These are phyloP conservation scores for Tricholoma matsutake DNA, from an alignment of 768 basidiomycete genomes.

Conservation along the genomic window DNA sequence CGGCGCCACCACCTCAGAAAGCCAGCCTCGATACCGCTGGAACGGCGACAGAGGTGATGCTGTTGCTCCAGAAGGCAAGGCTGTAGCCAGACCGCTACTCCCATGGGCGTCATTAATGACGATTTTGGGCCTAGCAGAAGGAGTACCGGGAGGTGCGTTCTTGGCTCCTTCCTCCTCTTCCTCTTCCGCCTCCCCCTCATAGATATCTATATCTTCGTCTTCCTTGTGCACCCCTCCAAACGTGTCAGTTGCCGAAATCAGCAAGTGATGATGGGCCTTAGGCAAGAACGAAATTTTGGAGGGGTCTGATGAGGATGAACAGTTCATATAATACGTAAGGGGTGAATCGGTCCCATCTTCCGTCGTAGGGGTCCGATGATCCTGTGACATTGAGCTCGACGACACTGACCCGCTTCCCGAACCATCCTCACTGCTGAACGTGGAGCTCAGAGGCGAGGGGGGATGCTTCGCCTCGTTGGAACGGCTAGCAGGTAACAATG, in stretches of 20 bases:
- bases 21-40: constrained; percentile 60
- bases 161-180: constrained; percentile 16
- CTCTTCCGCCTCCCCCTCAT: constrained; percentile 25
- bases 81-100: constrained; percentile 29
- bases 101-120: constrained; percentile 29
- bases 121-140: constrained; percentile 29
- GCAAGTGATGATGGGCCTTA: constrained; percentile 15
- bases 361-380: constrained; percentile 39
- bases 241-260: constrained; percentile 33
- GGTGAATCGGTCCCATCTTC: constrained; percentile 28
- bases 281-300: constrained; percentile 20
- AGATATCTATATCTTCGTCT: constrained; percentile 13
- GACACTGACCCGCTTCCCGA: constrained; percentile 36
- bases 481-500: constrained; percentile 3
- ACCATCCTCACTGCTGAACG: constrained; percentile 43
- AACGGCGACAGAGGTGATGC: constrained; percentile 37
- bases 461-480: constrained; percentile 21
- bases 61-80: constrained; percentile 24
- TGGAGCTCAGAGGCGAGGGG: constrained; percentile 48
- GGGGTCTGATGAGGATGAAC: constrained; percentile 26
- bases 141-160: constrained; percentile 11
- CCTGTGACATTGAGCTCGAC: constrained; percentile 38
- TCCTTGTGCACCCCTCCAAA: constrained; percentile 32
- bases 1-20: constrained; percentile 56
- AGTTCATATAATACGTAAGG: constrained; percentile 36